Percentiles rank a stretch among this genome's conserved stretches.
Conservation (phyloP, 495 filamentous ascomycete species). For the Melanomma pulvis-pyrius region DNA sequence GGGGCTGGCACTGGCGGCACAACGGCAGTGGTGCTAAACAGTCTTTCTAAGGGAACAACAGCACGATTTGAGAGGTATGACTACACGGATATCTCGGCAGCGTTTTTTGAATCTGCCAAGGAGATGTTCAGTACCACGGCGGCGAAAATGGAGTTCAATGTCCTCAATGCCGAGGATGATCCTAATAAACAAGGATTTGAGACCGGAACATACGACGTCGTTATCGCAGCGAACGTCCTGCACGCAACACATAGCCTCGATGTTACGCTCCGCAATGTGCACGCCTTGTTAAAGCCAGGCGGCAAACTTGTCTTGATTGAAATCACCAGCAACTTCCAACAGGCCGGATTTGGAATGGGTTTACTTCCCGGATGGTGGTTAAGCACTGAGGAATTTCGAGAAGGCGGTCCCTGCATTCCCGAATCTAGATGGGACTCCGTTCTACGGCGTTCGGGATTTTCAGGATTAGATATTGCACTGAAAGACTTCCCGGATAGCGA, state of each 20-base stretch:
- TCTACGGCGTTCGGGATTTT: conserved; percentile 12
- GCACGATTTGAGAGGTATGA: not conserved
- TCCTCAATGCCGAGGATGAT: conserved; percentile 14
- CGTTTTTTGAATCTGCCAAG: conserved; percentile 8
- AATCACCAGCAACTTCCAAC: conserved; percentile 4
- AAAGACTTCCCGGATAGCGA: not conserved
- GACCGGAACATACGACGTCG: conserved; percentile 11
- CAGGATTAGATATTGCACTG: conserved; percentile 10
- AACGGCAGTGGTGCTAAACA: not conserved
- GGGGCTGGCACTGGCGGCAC: conserved; percentile 17
- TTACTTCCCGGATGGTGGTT: conserved; percentile 27
- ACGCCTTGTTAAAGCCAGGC: conserved; percentile 15
- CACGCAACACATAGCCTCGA: conserved; percentile 21
- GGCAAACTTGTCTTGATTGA: conserved; percentile 19
- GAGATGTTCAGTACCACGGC: not conserved
- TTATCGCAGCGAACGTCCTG: conserved; percentile 19
- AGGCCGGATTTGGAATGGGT: conserved; percentile 7
- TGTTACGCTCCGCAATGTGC: conserved; percentile 12
- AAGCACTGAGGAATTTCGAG: conserved; percentile 1
- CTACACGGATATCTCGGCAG: conserved; percentile 14
- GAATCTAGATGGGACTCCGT: conserved; percentile 11
- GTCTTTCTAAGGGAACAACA: not conserved
- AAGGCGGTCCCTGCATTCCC: not conserved
- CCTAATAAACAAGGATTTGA: conserved; percentile 20
- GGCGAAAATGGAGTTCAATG: conserved; percentile 44